A percentile compares a stretch with the other conserved stretches of the same genome.
Conservation (phyloP, 2,329 filamentous ascomycete genomes). For the Colletotrichum chrysophilum region DNA sequence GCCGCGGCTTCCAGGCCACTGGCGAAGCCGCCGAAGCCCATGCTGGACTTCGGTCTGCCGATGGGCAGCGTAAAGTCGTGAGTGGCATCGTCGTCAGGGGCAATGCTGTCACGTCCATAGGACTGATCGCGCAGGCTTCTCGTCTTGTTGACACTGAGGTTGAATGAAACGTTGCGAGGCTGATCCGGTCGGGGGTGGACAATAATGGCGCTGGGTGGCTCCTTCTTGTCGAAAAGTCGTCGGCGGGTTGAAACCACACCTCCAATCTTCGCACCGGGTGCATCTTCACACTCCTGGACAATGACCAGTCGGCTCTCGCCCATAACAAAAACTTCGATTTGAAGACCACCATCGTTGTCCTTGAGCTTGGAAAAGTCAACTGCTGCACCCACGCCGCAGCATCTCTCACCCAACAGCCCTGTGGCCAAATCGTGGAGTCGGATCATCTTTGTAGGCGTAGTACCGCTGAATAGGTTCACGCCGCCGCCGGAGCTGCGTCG, state of each 20-base stretch:
- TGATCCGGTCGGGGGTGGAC: constrained; percentile 52
- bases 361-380: constrained; percentile 35
- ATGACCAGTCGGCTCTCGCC: constrained; percentile 62
- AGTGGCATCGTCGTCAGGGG: constrained; percentile 15
- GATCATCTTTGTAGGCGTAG: constrained; percentile 60
- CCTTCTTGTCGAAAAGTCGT: constrained; percentile 30
- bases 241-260: constrained; percentile 37
- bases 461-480: constrained; percentile 60
- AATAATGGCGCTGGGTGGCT: constrained; percentile 57
- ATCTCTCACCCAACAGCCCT: constrained; percentile 62
- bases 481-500: constrained; percentile 55
- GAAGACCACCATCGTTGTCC: constrained; percentile 44
- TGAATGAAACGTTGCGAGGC: constrained; percentile 49
- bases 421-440: constrained; percentile 58
- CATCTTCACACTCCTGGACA: constrained; percentile 58
- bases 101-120: background rate
- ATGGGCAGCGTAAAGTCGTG: constrained; percentile 27
- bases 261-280: constrained; percentile 46
- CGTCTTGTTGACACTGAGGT: constrained; percentile 51
- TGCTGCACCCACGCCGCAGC: constrained; percentile 55
- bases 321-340: constrained; percentile 58
- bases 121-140: constrained; percentile 15
- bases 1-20: constrained; percentile 58
- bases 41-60: constrained; percentile 39
- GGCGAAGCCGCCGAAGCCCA: constrained; percentile 59